phyloP scores from a whole-genome alignment of 2,329 filamentous ascomycete species.

The Hortaea werneckii region DNA sequence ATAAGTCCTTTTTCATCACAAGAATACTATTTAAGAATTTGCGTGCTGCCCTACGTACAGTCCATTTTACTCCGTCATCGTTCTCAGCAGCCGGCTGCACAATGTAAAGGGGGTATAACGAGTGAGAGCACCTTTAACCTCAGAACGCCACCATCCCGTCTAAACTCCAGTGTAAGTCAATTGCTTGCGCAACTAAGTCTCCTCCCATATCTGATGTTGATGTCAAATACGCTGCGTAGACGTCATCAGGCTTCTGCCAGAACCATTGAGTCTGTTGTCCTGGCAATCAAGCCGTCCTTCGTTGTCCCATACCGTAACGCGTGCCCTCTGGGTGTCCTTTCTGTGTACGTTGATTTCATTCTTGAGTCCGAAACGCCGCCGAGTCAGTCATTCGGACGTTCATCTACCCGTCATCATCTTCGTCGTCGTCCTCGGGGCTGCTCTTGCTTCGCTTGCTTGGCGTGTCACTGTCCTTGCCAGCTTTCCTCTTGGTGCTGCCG shows the following conservation, averaged over 20 bases:
- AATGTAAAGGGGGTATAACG: constrained; percentile 9
- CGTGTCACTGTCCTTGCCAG: constrained; percentile 25
- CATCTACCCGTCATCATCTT: constrained; percentile 13
- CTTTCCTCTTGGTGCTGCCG: constrained; percentile 42
- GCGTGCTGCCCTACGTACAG: too few species aligned
- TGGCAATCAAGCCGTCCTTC: background rate
- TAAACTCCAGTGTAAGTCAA: background rate
- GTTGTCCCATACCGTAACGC: background rate
- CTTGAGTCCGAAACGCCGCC: background rate
- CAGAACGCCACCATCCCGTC: background rate
- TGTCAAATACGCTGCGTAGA: background rate
- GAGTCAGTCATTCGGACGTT: too few species aligned
- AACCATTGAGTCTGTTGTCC: background rate
- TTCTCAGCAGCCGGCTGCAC: constrained; percentile 8
- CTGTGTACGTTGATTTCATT: background rate
- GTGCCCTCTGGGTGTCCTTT: background rate
- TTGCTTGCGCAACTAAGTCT: constrained; percentile 1
- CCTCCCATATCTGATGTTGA: background rate
- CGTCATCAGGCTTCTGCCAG: background rate
- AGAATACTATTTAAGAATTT: too few species aligned
- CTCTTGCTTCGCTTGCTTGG: constrained; percentile 19
- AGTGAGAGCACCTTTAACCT: constrained; percentile 1
- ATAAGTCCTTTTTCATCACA: too few species aligned
- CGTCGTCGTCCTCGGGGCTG: constrained; percentile 30
- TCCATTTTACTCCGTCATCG: too few species aligned